A percentile compares a stretch with the other conserved stretches of the same genome.
phyloP scores from a whole-genome alignment of 768 basidiomycete species.

The Auriculariales sp. region DNA sequence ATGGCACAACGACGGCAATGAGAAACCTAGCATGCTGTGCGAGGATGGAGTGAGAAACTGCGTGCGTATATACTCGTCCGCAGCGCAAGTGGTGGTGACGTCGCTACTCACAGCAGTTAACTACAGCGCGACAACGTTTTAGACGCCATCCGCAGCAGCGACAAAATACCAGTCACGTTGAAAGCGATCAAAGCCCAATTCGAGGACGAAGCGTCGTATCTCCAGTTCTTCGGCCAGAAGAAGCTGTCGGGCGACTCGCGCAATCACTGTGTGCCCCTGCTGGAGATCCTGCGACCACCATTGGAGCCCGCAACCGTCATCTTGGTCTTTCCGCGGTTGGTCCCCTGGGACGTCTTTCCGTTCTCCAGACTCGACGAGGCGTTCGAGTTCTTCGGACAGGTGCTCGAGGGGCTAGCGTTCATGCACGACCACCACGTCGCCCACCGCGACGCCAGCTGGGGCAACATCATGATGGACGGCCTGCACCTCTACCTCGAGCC shows the following conservation, averaged over 20 bases:
- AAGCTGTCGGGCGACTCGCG: conserved; percentile 7
- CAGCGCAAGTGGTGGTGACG: neutral
- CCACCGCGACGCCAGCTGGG: conserved; percentile 8
- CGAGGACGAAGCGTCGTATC: conserved; percentile 6
- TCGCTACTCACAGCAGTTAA: too few relatives aligned
- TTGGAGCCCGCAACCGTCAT: conserved; percentile 10
- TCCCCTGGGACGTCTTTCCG: conserved; percentile 10
- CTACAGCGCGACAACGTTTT: neutral
- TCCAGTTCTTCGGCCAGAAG: conserved; percentile 4
- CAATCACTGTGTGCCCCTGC: conserved; percentile 12
- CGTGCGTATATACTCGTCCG: neutral
- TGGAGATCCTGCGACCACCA: conserved; percentile 10
- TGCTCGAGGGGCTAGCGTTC: conserved; percentile 13
- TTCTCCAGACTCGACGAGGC: conserved; percentile 14
- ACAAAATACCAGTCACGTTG: neutral
- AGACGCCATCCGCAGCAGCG: neutral
- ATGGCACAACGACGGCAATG: neutral
- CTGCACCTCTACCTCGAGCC: conserved; percentile 4
- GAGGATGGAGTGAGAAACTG: neutral
- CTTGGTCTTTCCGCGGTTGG: conserved; percentile 12
- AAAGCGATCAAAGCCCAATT: neutral
- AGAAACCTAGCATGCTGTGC: neutral
- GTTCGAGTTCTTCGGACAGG: conserved; percentile 12
- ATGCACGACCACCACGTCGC: conserved; percentile 12
- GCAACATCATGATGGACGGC: conserved; percentile 7